These are phyloP conservation scores for Hirschfeldia incana DNA, from an alignment of 345 rosid species.

Conservation along the genomic window DNA sequence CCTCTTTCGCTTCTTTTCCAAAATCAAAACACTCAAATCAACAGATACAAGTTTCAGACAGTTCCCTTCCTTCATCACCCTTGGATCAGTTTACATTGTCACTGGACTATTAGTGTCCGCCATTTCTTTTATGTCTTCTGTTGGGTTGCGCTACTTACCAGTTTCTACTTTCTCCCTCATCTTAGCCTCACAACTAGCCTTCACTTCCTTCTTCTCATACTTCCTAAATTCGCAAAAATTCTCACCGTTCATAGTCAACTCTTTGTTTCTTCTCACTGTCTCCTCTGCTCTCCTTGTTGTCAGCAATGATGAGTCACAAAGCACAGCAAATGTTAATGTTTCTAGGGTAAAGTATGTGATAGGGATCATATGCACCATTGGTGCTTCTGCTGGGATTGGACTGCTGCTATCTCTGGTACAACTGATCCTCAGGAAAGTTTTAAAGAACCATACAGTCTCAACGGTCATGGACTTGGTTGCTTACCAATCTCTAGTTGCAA, in stretches of 20 bases:
- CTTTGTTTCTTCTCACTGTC: constrained; percentile 48
- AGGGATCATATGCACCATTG: constrained; percentile 54
- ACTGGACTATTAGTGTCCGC: constrained; percentile 44
- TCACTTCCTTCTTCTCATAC: constrained; percentile 56
- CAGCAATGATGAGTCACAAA: constrained; percentile 25
- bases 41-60: background rate
- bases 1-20: constrained; percentile 43
- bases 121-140: constrained; percentile 40
- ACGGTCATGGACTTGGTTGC: constrained; percentile 48
- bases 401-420: constrained; percentile 46
- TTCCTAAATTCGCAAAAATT: constrained; percentile 52
- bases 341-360: constrained; percentile 16
- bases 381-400: constrained; percentile 50
- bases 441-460: constrained; percentile 41
- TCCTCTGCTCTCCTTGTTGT: constrained; percentile 52
- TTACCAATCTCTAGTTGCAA: constrained; percentile 44
- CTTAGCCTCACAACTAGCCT: constrained; percentile 49
- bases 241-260: constrained; percentile 47
- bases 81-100: constrained; percentile 38
- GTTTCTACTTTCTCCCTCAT: constrained; percentile 52
- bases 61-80: constrained; percentile 13
- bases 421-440: constrained; percentile 44
- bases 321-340: background rate
- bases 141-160: constrained; percentile 55
- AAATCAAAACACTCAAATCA: constrained; percentile 10